A percentile compares a stretch with the other conserved stretches of the same genome.
Evolutionary conservation across 208 protist genomes (phyloP).

Genomic region (Zelonia costaricensis): DNA sequence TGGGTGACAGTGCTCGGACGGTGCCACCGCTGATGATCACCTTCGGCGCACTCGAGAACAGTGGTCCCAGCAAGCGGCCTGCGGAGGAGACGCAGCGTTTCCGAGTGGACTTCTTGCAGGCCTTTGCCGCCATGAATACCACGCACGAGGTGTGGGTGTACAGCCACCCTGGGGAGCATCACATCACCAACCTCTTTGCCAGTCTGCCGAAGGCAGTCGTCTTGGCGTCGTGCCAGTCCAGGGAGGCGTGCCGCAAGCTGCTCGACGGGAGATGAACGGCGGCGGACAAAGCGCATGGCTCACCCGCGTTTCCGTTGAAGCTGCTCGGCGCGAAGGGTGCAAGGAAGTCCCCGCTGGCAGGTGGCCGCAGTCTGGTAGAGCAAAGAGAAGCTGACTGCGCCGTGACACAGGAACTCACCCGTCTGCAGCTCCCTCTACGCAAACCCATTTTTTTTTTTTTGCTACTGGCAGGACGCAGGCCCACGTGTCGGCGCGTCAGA

Average conservation of each 20-base stretch:
- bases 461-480: too few species aligned
- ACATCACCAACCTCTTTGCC: slow-evolving; percentile 22
- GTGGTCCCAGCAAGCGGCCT: slow-evolving; percentile 6
- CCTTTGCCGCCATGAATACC: not conserved
- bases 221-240: slow-evolving; percentile 10
- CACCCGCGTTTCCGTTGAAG: too few species aligned
- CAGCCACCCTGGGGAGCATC: slow-evolving; percentile 14
- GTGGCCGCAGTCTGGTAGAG: too few species aligned
- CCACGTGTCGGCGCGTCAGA: too few species aligned
- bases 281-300: too few species aligned
- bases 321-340: too few species aligned
- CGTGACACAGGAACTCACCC: too few species aligned
- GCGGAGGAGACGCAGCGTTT: slow-evolving; percentile 1
- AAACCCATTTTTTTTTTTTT: too few species aligned
- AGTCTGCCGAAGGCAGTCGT: slow-evolving; percentile 15
- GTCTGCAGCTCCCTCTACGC: too few species aligned
- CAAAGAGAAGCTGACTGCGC: too few species aligned
- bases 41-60: slow-evolving; percentile 12
- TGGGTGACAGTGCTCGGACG: not conserved
- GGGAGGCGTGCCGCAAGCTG: slow-evolving; percentile 3
- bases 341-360: too few species aligned
- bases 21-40: slow-evolving; percentile 17
- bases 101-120: slow-evolving; percentile 2
- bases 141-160: slow-evolving; percentile 15
- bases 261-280: not conserved